phyloP scores from a whole-genome alignment of 257 asterid species.

The Catharanthus roseus region DNA sequence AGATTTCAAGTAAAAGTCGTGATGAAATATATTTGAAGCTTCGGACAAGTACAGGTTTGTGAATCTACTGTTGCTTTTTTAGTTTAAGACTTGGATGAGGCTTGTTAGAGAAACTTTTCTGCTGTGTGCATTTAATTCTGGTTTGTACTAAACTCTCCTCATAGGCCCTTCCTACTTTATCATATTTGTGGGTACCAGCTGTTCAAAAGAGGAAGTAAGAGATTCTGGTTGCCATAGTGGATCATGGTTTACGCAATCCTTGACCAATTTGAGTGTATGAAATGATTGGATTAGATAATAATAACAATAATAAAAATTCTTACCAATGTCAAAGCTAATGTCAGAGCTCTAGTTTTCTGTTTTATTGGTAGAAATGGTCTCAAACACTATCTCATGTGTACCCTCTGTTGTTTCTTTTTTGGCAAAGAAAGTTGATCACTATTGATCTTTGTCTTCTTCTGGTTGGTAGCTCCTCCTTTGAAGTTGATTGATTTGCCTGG shows the following conservation, averaged over 20 bases:
- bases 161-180: background rate
- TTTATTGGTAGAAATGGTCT: background rate
- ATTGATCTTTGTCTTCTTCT: conserved; percentile 16
- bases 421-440: background rate
- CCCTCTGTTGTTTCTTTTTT: background rate
- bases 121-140: background rate
- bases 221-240: background rate
- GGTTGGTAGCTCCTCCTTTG: conserved; percentile 76
- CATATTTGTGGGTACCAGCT: background rate
- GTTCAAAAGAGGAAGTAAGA: too few species aligned
- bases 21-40: conserved; percentile 91
- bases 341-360: background rate
- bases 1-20: conserved; percentile 74
- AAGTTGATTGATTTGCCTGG: conserved; percentile 97
- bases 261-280: background rate
- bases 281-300: background rate
- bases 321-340: background rate
- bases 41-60: conserved; percentile 91
- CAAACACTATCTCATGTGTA: background rate
- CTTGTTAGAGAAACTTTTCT: background rate
- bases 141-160: background rate
- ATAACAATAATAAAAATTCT: background rate
- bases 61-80: background rate
- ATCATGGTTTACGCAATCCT: background rate
- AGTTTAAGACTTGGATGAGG: background rate